phyloP scores from a whole-genome alignment of 73 alveolate genomes.

The Paramecium octaurelia region DNA sequence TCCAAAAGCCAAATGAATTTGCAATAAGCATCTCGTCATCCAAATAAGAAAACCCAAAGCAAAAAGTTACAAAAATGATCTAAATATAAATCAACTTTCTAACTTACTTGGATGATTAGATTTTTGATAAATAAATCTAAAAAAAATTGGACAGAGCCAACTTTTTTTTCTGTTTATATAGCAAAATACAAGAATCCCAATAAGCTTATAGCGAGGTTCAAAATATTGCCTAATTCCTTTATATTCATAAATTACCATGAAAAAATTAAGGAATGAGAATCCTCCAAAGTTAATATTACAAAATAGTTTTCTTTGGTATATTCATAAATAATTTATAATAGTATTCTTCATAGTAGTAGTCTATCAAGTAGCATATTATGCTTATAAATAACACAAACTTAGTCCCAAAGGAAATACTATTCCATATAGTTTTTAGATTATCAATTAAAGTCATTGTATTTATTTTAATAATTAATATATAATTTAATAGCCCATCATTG shows the following conservation, averaged over 20 bases:
- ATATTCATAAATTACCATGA: background rate
- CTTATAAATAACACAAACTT: constrained; percentile 4
- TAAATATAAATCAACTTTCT: background rate
- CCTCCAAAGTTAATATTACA: constrained; percentile 1
- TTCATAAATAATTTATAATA: background rate
- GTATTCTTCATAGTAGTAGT: background rate
- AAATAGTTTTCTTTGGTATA: background rate
- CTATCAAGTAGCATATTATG: background rate
- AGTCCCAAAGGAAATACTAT: constrained; percentile 18
- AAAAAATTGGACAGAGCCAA: background rate
- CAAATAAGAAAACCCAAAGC: background rate
- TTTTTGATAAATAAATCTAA: background rate
- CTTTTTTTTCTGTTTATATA: background rate
- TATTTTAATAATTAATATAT: background rate
- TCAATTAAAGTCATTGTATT: background rate
- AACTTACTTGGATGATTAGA: background rate
- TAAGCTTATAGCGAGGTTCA: background rate
- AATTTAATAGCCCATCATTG: background rate
- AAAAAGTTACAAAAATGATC: background rate
- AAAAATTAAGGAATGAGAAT: constrained; percentile 10
- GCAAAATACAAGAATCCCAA: background rate
- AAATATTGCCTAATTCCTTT: background rate
- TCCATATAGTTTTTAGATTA: background rate
- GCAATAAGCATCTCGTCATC: background rate
- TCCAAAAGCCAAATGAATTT: constrained; percentile 46